Percentiles rank a stretch among this genome's conserved stretches.
phyloP scores from a whole-genome alignment of 1,139 yeast genomes.

The Sugiyamaella neomexicana region DNA sequence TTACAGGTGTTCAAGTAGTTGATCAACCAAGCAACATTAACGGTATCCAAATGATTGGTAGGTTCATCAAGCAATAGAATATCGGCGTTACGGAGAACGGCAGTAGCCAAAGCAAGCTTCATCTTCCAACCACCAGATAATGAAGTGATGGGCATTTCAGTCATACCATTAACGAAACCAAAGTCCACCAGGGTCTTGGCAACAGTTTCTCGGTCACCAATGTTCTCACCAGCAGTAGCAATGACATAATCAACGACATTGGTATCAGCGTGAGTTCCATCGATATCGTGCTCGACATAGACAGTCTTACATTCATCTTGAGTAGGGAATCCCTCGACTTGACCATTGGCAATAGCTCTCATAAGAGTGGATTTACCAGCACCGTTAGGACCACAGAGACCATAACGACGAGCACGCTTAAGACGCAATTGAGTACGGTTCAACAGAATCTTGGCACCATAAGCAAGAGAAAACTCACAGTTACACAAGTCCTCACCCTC shows the following conservation, averaged over 20 bases:
- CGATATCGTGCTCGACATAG: slow-evolving; percentile 99
- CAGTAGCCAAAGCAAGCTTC: slow-evolving; percentile 99
- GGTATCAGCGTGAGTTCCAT: slow-evolving; percentile 96
- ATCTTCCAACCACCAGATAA: slow-evolving; percentile 99
- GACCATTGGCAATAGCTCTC: slow-evolving; percentile 99
- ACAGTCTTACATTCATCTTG: slow-evolving; percentile 98
- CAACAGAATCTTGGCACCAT: slow-evolving; percentile 99
- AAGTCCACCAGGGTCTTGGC: slow-evolving; percentile 76
- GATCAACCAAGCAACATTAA: slow-evolving; percentile 98
- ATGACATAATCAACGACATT: slow-evolving; percentile 87
- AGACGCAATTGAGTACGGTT: slow-evolving; percentile 99
- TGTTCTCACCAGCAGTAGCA: slow-evolving; percentile 55
- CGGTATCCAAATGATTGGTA: slow-evolving; percentile 99
- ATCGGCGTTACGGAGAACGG: slow-evolving; percentile 98
- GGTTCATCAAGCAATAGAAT: slow-evolving; percentile 98
- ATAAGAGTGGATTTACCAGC: slow-evolving; percentile 99
- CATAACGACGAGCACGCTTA: slow-evolving; percentile 99
- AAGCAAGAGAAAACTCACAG: slow-evolving; percentile 99
- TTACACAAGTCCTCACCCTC: slow-evolving; percentile 99
- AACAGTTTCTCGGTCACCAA: slow-evolving; percentile 70
- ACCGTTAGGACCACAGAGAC: slow-evolving; percentile 99
- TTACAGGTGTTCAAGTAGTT: slow-evolving; percentile 98
- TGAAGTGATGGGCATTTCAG: slow-evolving; percentile 87
- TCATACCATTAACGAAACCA: slow-evolving; percentile 90
- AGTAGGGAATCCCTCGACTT: slow-evolving; percentile 99